phyloP scores from a whole-genome alignment of 2,329 filamentous ascomycete genomes.

The Curvularia spicifera region DNA sequence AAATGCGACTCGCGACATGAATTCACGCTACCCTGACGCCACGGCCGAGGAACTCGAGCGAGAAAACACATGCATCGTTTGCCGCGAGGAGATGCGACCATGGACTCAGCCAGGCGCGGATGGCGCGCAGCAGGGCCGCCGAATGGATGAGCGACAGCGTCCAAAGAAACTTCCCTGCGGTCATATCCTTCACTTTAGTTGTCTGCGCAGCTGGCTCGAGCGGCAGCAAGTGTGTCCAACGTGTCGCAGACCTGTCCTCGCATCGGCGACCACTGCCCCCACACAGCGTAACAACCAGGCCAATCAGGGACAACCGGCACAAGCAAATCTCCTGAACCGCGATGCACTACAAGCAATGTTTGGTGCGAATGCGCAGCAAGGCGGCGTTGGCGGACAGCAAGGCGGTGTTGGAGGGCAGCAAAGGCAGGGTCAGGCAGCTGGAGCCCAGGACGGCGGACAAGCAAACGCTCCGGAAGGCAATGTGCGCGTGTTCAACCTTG shows the following conservation, averaged over 20 bases:
- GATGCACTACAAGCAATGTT: constrained; percentile 30
- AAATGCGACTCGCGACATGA: constrained; percentile 93
- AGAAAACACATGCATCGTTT: constrained; percentile 97
- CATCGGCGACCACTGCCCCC: constrained; percentile 35
- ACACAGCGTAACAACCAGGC: constrained; percentile 37
- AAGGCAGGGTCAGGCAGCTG: constrained; percentile 21
- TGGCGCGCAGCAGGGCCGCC: constrained; percentile 45
- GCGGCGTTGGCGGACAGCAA: constrained; percentile 25
- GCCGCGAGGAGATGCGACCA: constrained; percentile 90
- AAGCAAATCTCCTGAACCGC: constrained; percentile 24
- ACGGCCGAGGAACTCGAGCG: constrained; percentile 81
- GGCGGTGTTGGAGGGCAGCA: constrained; percentile 26
- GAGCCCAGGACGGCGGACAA: constrained; percentile 28
- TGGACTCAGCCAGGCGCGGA: constrained; percentile 65
- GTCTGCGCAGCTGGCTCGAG: constrained; percentile 95
- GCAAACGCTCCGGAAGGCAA: constrained; percentile 36
- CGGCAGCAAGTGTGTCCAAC: constrained; percentile 97
- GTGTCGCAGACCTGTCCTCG: constrained; percentile 81
- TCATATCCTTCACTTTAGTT: constrained; percentile 92
- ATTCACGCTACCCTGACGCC: constrained; percentile 85
- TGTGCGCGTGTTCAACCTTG: constrained; percentile 48
- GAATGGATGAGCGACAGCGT: constrained; percentile 78
- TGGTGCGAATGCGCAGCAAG: constrained; percentile 27
- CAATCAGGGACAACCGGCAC: constrained; percentile 33
- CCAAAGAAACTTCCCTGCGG: constrained; percentile 97